Percentiles rank a stretch among this genome's conserved stretches.
Evolutionary conservation across 2,329 filamentous ascomycete genomes (phyloP).

Genomic region (Peltaster fructicola): DNA sequence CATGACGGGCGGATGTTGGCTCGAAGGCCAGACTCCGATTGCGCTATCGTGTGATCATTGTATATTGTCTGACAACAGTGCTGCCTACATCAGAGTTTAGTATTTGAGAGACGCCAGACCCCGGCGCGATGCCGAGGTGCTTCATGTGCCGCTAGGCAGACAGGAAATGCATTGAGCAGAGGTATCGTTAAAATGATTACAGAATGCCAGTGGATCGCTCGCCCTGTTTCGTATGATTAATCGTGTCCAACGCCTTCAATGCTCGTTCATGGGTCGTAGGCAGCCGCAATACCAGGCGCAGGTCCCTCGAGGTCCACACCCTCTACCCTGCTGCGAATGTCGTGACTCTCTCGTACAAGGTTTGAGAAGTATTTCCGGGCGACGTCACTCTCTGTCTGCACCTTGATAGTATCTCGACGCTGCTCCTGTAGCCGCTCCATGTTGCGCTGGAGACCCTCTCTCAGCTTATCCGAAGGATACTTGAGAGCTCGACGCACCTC

Average conservation of each 20-base stretch:
- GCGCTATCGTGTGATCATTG: too few relatives aligned
- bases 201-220: too few relatives aligned
- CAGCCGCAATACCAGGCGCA: conserved; percentile 25
- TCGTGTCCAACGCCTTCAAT: conserved; percentile 4
- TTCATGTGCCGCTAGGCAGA: too few relatives aligned
- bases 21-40: too few relatives aligned
- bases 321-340: conserved; percentile 31
- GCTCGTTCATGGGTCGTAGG: conserved; percentile 13
- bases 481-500: conserved; percentile 81
- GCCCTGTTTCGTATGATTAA: too few relatives aligned
- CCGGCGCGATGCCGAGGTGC: too few relatives aligned
- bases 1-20: conserved; percentile 6
- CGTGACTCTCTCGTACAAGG: conserved; percentile 47
- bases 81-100: too few relatives aligned
- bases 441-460: conserved; percentile 63
- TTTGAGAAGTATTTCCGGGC: conserved; percentile 84
- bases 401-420: conserved; percentile 68
- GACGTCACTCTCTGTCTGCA: conserved; percentile 65
- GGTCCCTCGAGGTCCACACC: conserved; percentile 35
- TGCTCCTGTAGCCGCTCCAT: conserved; percentile 66
- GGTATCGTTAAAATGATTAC: too few relatives aligned
- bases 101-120: too few relatives aligned
- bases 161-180: too few relatives aligned
- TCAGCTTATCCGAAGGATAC: conserved; percentile 70
- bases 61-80: too few relatives aligned